Evolutionary conservation across 2,329 filamentous ascomycete species (phyloP).

Genomic region (Colletotrichum sp.): DNA sequence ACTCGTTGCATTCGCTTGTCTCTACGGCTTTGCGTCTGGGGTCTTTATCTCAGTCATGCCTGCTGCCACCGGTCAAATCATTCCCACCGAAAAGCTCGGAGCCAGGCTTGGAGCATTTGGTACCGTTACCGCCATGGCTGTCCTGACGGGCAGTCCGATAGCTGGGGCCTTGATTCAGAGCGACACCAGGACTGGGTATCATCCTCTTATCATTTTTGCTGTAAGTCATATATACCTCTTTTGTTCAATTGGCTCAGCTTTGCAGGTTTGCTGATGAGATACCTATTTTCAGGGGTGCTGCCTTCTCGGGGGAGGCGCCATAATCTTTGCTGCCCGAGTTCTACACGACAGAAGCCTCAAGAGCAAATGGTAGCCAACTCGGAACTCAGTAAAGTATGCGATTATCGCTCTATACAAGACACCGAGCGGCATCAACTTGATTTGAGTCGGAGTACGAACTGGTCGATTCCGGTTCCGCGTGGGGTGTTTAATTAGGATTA

Average conservation of each 20-base stretch:
- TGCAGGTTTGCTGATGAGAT: not conserved
- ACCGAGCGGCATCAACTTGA: not conserved
- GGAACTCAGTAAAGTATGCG: no score
- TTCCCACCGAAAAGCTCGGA: not conserved
- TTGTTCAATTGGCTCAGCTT: not conserved
- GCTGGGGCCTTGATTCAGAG: not conserved
- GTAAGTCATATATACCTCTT: not conserved
- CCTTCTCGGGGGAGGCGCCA: not conserved
- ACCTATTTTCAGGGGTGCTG: not conserved
- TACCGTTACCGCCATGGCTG: not conserved
- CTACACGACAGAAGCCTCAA: not conserved
- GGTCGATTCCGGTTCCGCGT: not conserved
- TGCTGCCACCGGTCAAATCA: not conserved
- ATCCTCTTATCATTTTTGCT: not conserved
- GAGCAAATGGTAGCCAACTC: not conserved
- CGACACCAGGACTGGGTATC: not conserved
- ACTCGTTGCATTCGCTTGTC: slow-evolving; percentile 5
- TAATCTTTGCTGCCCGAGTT: not conserved
- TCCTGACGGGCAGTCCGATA: not conserved
- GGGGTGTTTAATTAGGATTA: not conserved
- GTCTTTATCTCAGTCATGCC: not conserved
- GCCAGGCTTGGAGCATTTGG: not conserved
- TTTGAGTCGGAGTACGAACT: not conserved
- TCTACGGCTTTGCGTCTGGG: slow-evolving; percentile 6
- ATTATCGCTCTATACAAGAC: not conserved